Evolutionary conservation across 106 monocot species (phyloP).

Genomic region (Dendrobium officinale): DNA sequence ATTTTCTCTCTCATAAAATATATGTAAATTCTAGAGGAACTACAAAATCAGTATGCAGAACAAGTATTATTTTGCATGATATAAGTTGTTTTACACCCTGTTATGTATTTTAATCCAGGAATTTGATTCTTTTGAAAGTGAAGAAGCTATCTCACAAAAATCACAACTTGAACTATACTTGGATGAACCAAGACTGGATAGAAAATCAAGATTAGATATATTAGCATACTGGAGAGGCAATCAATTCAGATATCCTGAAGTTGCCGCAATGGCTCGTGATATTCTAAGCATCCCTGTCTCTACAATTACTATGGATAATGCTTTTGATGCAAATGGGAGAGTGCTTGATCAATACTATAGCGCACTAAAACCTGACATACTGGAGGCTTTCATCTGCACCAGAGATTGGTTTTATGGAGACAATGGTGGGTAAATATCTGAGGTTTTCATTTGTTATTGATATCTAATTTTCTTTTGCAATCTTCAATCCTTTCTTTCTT

Average conservation of each 20-base stretch:
- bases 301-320: constrained; percentile 4
- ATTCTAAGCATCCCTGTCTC: constrained; percentile 8
- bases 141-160: constrained; percentile 8
- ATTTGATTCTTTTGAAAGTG: constrained; percentile 13
- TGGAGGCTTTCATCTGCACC: constrained; percentile 11
- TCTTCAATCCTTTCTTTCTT: background rate
- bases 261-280: constrained; percentile 17
- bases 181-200: constrained; percentile 14
- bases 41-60: background rate
- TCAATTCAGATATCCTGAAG: constrained; percentile 14
- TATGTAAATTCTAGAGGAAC: background rate
- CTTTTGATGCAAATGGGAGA: background rate
- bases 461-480: background rate
- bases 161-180: constrained; percentile 15
- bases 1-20: background rate
- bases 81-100: background rate
- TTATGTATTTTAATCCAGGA: constrained; percentile 5
- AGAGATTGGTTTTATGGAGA: constrained; percentile 15
- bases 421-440: background rate
- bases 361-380: background rate
- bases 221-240: constrained; percentile 15
- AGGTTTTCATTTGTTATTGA: background rate
- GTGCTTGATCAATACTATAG: constrained; percentile 6
- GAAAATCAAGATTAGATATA: constrained; percentile 10
- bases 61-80: background rate